Evolutionary conservation across 192 early-diverging fungal species (phyloP).

Genomic region (Backusella luteola): DNA sequence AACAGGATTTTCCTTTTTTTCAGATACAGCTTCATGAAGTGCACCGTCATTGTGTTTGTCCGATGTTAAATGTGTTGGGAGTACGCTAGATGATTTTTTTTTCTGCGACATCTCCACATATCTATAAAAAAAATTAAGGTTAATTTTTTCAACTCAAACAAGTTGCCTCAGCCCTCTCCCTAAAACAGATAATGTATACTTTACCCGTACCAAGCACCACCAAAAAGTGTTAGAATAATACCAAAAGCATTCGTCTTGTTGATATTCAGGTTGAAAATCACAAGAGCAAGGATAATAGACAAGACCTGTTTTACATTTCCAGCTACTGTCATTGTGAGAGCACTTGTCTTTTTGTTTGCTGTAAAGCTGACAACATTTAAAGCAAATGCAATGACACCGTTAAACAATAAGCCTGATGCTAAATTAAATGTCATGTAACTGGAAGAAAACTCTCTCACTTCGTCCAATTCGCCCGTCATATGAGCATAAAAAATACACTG

Average conservation of each 20-base stretch:
- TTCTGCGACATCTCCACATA: constrained; percentile 2
- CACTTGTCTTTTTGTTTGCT: constrained; percentile 63
- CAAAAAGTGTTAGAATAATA: constrained; percentile 59
- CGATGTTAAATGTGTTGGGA: not conserved
- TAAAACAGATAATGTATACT: not conserved
- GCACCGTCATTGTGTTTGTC: not conserved
- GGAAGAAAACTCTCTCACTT: constrained; percentile 12
- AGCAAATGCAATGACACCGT: constrained; percentile 65
- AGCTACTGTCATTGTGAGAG: constrained; percentile 64
- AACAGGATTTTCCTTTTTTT: not conserved
- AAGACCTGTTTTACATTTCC: constrained; percentile 78
- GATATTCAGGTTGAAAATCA: constrained; percentile 59
- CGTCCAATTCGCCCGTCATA: constrained; percentile 47
- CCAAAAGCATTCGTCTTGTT: constrained; percentile 57
- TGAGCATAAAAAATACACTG: constrained; percentile 41
- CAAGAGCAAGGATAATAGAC: constrained; percentile 60
- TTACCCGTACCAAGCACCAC: constrained; percentile 60
- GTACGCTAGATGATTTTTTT: not conserved
- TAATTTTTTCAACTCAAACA: not conserved
- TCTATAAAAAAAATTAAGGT: not conserved
- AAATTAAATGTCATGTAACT: constrained; percentile 20
- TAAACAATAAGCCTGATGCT: constrained; percentile 47
- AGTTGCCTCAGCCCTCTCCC: constrained; percentile 1
- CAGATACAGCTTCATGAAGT: not conserved
- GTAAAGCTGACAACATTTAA: constrained; percentile 67